phyloP scores from a whole-genome alignment of 2,329 filamentous ascomycete species.

The Ophiostoma angusticollis region DNA sequence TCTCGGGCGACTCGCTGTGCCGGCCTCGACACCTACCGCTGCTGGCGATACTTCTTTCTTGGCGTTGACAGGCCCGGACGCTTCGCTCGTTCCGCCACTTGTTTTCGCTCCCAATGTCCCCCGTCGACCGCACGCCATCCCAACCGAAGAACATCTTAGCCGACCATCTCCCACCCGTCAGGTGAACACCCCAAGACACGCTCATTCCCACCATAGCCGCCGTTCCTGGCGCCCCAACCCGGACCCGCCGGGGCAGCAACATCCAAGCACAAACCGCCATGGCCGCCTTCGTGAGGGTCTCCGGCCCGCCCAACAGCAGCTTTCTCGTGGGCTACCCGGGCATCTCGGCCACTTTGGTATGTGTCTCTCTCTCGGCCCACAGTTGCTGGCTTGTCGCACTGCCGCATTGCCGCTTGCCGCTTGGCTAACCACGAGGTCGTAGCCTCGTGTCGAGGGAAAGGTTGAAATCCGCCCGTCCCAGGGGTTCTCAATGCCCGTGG shows the following conservation, averaged over 20 bases:
- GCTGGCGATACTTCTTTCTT: too few species aligned
- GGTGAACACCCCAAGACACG: too few species aligned
- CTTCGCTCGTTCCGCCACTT: too few species aligned
- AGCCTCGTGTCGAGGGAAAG: constrained; percentile 96
- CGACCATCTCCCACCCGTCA: too few species aligned
- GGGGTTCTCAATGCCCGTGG: constrained; percentile 78
- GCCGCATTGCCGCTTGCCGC: not conserved
- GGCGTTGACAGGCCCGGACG: too few species aligned
- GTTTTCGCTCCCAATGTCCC: too few species aligned
- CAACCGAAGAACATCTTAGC: too few species aligned
- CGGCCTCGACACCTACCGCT: too few species aligned
- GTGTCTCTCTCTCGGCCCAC: constrained; percentile 22
- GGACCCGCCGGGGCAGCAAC: constrained; percentile 9
- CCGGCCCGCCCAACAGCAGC: constrained; percentile 90
- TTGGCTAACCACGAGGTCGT: too few species aligned
- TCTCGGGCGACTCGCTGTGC: too few species aligned
- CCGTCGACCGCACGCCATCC: too few species aligned
- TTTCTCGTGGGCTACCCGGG: constrained; percentile 95
- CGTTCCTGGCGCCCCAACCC: constrained; percentile 2
- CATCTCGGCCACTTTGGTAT: constrained; percentile 90
- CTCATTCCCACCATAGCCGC: not conserved
- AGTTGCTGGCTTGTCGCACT: not conserved
- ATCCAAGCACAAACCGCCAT: too few species aligned
- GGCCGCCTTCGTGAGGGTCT: constrained; percentile 67
- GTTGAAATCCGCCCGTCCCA: constrained; percentile 85